A percentile compares a stretch with the other conserved stretches of the same genome.
Evolutionary conservation across 495 filamentous ascomycete species (phyloP).

Genomic region (Cetradonia linearis): DNA sequence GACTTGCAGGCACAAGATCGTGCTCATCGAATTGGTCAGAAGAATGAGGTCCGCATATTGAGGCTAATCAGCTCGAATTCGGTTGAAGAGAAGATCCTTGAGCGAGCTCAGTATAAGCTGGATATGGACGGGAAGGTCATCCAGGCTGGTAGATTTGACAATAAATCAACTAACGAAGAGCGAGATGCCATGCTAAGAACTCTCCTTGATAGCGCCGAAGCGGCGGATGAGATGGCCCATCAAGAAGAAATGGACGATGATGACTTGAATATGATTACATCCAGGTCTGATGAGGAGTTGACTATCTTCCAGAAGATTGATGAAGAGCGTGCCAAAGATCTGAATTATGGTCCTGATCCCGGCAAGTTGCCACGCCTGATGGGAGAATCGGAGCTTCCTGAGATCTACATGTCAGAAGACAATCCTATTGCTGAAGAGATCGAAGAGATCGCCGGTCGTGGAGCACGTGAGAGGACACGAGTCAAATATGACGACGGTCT

Average conservation of each 20-base stretch:
- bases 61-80: constrained; percentile 93
- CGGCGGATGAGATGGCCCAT: constrained; percentile 65
- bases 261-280: constrained; percentile 81
- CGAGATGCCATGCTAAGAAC: constrained; percentile 90
- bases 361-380: constrained; percentile 66
- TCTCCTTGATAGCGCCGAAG: constrained; percentile 81
- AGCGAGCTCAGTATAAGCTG: constrained; percentile 93
- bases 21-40: constrained; percentile 98
- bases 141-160: constrained; percentile 97
- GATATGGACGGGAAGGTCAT: constrained; percentile 99
- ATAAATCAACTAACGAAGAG: constrained; percentile 97
- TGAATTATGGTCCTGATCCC: constrained; percentile 59
- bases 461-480: constrained; percentile 83
- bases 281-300: constrained; percentile 66
- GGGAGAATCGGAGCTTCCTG: constrained; percentile 78
- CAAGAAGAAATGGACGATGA: constrained; percentile 97
- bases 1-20: constrained; percentile 98
- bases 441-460: constrained; percentile 70
- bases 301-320: constrained; percentile 66
- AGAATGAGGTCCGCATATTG: constrained; percentile 96
- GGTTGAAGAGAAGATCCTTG: constrained; percentile 96
- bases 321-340: constrained; percentile 51
- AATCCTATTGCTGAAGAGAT: constrained; percentile 69
- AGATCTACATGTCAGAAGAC: constrained; percentile 83
- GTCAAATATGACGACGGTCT: constrained; percentile 96